Evolutionary conservation across 495 filamentous ascomycete species (phyloP), one percentile per base, ranked within the genome.

Genomic region (Bryoglossum gracile): DNA sequence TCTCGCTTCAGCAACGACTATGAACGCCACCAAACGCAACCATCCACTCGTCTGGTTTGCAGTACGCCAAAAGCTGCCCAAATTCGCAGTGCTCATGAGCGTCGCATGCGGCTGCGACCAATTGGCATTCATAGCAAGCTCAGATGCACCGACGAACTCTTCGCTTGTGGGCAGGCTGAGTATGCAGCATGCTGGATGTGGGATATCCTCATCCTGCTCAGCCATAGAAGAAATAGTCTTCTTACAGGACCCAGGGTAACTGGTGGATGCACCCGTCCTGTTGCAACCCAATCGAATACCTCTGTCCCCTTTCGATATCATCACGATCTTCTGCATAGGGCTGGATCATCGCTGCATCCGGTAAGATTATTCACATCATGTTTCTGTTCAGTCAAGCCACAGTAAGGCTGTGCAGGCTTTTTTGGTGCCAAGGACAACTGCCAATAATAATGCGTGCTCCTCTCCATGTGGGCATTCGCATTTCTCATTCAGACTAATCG

Each of bases 301-400:
- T 46, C 24, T 45, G 23, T 36, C 26, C 40, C 28, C 41, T 38
- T 10, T 36, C 23, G 18, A 28, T 4, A 17, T 35, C 18, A 18
- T 10, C 39, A 17, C 42, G 32, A 24, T 16, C 24, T 10, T 8
- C 41, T 37, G 19, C 13, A 43, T 52, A 56, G 32, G 48, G 49
- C 49, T 48, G 48, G 8, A 24, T 45, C 38, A 40, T 30, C n/a
- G n/a, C 39, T 56, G 54, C 49, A 56, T 42, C 28, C 8, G 44
- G 23, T 51, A 43, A 48, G 48, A 48, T 30, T 37, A 21, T 26
- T 10, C 17, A 25, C 42, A 8, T 33, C 17, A 14, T 48, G 13
- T 14, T 48, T 23, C 18, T 9, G 2, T 57, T 51, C 50, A 40
- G 51, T 54, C 42, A 50, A 51, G 50, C 55, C 50, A 54, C 50